These are phyloP conservation scores for Cladosporium oxysporum DNA, from an alignment of 2,329 filamentous ascomycete species.

Conservation along the genomic window DNA sequence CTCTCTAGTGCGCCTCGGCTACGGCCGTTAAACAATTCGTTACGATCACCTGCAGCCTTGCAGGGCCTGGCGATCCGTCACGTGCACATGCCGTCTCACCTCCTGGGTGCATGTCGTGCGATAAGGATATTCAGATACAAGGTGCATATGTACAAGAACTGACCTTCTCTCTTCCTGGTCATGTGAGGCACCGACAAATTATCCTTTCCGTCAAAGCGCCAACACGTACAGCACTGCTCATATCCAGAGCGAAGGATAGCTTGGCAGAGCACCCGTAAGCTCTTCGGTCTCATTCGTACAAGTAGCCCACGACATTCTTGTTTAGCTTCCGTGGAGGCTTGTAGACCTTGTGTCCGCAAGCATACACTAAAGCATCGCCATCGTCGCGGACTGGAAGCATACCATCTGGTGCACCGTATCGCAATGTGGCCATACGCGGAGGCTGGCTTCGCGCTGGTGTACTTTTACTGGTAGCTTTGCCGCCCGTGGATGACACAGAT, in stretches of 20 bases:
- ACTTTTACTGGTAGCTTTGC: neutral
- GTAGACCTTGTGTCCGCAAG: slow-evolving; percentile 15
- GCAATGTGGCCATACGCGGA: neutral
- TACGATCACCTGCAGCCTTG: neutral
- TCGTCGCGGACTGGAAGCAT: slow-evolving; percentile 3
- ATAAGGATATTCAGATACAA: neutral
- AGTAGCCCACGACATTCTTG: slow-evolving; percentile 10
- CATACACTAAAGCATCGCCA: slow-evolving; percentile 6
- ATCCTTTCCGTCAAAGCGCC: neutral
- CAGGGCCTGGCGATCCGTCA: neutral
- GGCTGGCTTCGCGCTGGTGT: neutral
- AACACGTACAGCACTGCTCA: neutral
- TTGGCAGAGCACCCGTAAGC: neutral
- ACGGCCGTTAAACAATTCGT: neutral
- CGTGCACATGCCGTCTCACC: neutral
- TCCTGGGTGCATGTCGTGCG: neutral
- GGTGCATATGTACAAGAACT: neutral
- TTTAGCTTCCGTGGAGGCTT: slow-evolving; percentile 16
- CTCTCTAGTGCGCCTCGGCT: neutral
- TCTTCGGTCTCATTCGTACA: slow-evolving; percentile 6
- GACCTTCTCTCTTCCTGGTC: neutral
- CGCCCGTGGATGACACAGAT: neutral
- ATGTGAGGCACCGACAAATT: neutral
- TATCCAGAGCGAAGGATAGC: neutral
- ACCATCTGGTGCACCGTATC: neutral